Conservation (phyloP, 352 stramenopile species). For the Thraustochytrium aureum region DNA sequence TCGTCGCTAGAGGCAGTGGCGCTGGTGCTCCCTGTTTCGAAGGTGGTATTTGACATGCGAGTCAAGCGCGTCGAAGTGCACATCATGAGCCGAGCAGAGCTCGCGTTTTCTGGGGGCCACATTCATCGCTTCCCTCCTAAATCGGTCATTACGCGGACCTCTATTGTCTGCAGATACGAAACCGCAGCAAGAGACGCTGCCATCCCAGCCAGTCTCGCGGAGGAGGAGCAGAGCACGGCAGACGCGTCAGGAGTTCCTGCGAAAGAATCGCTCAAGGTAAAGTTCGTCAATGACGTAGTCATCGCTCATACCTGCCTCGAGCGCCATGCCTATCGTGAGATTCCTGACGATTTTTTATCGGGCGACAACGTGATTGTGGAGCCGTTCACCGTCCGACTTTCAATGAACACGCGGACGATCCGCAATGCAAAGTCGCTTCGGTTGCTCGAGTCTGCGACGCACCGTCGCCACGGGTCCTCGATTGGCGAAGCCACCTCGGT, state of each 20-base stretch:
- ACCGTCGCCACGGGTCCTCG: not conserved
- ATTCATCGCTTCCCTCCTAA: slow-evolving; percentile 32
- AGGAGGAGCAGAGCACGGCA: too few species aligned
- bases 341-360: slow-evolving; percentile 23
- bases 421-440: not conserved
- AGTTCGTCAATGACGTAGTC: not conserved
- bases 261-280: not conserved
- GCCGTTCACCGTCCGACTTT: slow-evolving; percentile 31
- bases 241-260: not conserved
- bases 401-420: slow-evolving; percentile 4
- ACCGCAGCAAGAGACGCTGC: too few species aligned
- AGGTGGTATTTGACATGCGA: not conserved
- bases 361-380: slow-evolving; percentile 44
- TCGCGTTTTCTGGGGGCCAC: not conserved
- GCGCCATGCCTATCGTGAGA: not conserved
- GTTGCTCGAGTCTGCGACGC: not conserved
- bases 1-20: too few species aligned
- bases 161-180: not conserved
- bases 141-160: slow-evolving; percentile 10
- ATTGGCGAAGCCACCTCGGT: not conserved
- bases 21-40: slow-evolving; percentile 10
- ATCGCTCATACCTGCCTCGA: slow-evolving; percentile 15
- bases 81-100: slow-evolving; percentile 4
- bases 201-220: too few species aligned
- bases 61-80: slow-evolving; percentile 18